These are phyloP conservation scores for Candida schatavii DNA, from an alignment of 805 yeast genomes.

Conservation along the genomic window DNA sequence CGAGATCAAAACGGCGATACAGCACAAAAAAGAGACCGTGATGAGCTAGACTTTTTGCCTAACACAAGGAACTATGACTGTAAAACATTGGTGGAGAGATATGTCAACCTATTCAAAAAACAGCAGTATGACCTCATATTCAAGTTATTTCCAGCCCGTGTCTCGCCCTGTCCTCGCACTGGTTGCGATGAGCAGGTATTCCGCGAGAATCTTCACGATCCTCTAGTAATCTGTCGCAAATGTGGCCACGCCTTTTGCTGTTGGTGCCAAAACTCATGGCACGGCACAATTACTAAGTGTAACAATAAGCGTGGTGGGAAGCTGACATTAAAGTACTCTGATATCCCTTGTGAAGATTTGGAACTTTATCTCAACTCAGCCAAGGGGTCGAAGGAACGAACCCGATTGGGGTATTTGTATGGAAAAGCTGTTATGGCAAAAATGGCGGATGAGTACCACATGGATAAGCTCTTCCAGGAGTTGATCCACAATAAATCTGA, in stretches of 20 bases:
- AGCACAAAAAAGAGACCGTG: neutral
- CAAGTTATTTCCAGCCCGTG: conserved; percentile 45
- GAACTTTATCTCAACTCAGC: conserved; percentile 31
- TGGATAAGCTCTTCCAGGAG: conserved; percentile 47
- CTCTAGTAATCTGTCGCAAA: conserved; percentile 45
- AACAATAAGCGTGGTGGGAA: conserved; percentile 13
- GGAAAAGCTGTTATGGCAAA: conserved; percentile 43
- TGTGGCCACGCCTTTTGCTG: conserved; percentile 57
- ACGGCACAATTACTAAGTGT: conserved; percentile 51
- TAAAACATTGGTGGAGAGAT: conserved; percentile 32
- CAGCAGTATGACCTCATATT: conserved; percentile 43
- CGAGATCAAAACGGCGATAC: neutral
- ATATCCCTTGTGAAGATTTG: conserved; percentile 31
- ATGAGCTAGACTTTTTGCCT: too few relatives aligned
- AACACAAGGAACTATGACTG: conserved; percentile 9
- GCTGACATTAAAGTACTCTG: conserved; percentile 18
- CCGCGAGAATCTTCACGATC: conserved; percentile 43
- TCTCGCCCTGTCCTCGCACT: conserved; percentile 49
- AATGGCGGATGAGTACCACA: conserved; percentile 43
- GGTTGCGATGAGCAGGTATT: conserved; percentile 46
- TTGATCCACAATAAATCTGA: conserved; percentile 41
- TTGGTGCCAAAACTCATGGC: conserved; percentile 60
- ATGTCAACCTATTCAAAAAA: conserved; percentile 31
- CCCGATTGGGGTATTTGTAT: conserved; percentile 36
- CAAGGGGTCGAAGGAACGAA: conserved; percentile 28